Evolutionary conservation across 495 filamentous ascomycete genomes (phyloP).

Genomic region (Parachaetomium inaequale): DNA sequence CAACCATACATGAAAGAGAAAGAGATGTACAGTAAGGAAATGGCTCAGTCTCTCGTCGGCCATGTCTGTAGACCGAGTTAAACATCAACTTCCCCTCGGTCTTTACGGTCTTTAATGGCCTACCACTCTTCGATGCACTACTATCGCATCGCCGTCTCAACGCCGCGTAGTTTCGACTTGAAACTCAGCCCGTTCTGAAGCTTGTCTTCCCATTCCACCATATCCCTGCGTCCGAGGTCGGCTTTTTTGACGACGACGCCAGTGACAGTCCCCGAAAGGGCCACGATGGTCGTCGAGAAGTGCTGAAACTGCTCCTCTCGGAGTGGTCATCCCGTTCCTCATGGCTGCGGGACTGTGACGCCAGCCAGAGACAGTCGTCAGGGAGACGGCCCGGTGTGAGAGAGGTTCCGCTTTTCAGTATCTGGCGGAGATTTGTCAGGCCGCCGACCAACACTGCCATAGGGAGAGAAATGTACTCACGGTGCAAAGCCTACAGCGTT

Average conservation of each 20-base stretch:
- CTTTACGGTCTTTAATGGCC: too few species aligned
- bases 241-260: neutral
- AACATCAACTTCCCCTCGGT: too few species aligned
- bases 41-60: too few species aligned
- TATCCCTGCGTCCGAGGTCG: neutral
- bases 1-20: too few species aligned
- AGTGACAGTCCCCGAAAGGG: neutral
- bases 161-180: too few species aligned
- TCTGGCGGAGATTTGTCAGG: neutral
- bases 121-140: too few species aligned
- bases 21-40: too few species aligned
- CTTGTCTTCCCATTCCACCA: neutral
- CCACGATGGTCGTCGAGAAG: neutral
- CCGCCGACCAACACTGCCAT: neutral
- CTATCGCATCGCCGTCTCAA: too few species aligned
- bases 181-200: neutral
- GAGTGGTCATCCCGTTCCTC: neutral
- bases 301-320: neutral
- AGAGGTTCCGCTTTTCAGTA: constrained; percentile 29
- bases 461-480: constrained; percentile 26
- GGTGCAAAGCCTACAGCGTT: constrained; percentile 43
- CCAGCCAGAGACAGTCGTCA: constrained; percentile 22
- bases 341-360: neutral
- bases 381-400: constrained; percentile 27
- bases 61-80: too few species aligned